These are phyloP conservation scores for Begonia peltatifolia DNA, from an alignment of 306 rosid genomes.

Conservation along the genomic window DNA sequence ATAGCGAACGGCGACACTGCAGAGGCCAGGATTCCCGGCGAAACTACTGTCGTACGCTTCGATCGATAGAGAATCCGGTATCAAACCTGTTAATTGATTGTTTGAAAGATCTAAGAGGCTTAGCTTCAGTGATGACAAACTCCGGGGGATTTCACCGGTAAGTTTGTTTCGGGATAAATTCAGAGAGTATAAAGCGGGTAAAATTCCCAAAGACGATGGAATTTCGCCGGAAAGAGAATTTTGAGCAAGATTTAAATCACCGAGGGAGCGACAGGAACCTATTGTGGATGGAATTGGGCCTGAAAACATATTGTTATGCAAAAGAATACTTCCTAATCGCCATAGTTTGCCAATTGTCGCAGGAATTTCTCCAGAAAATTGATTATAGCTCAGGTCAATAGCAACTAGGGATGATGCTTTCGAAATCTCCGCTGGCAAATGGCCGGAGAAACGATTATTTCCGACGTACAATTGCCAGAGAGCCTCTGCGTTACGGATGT, in stretches of 20 bases:
- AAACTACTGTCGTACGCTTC: constrained; percentile 51
- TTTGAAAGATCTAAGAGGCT: constrained; percentile 65
- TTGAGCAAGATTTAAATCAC: constrained; percentile 38
- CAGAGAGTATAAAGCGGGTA: constrained; percentile 42
- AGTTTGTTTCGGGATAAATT: constrained; percentile 58
- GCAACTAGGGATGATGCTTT: constrained; percentile 31
- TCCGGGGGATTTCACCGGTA: constrained; percentile 60
- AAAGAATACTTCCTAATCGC: constrained; percentile 26
- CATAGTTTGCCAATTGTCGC: constrained; percentile 40
- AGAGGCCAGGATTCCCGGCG: constrained; percentile 50
- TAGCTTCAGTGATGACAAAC: constrained; percentile 33
- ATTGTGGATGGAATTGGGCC: constrained; percentile 54
- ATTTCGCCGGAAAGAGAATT: constrained; percentile 59
- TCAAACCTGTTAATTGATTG: constrained; percentile 53
- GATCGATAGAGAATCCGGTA: constrained; percentile 49
- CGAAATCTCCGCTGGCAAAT: constrained; percentile 31
- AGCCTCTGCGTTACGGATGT: constrained; percentile 21
- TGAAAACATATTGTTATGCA: constrained; percentile 52
- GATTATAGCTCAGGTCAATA: constrained; percentile 56
- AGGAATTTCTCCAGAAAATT: constrained; percentile 52
- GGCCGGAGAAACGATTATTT: constrained; percentile 58
- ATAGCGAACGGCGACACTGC: constrained; percentile 23
- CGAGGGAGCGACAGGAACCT: constrained; percentile 46
- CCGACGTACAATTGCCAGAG: constrained; percentile 49
- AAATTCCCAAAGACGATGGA: constrained; percentile 32